Base-by-base conservation (phyloP, 768 basidiomycete species). In the Amanita phalloides region DNA sequence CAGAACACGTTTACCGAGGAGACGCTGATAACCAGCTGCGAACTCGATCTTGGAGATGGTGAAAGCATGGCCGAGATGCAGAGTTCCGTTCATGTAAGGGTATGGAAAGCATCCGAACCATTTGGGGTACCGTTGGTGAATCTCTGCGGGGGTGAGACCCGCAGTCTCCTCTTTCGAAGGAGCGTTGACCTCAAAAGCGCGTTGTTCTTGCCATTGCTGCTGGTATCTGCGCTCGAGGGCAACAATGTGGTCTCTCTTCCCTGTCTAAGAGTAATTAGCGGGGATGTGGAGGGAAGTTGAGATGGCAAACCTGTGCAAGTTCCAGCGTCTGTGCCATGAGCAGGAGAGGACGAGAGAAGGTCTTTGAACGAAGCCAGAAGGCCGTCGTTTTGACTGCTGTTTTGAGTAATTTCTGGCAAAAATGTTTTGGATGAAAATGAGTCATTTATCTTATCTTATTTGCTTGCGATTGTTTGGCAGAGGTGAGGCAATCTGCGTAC, bases 1-100 rank as follows among this genome's bases (percentile, higher is more conserved):
- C 58, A 99, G 68, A 26, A 87, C 91, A 13, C 90, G 77, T 71
- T 96, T 96, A 48, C 96, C 95, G 56, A 93, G 64, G 87, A 99
- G 84, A 39, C 95, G 77, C 69, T 99, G 84, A 68, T 89, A 98
- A 26, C 96, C 96, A 33, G 95, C 87, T 0, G 84, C 82, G 60
- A 98, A 99, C 65, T 99, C 96, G 65, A 98, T 85, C 71, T 99
- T 99, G 51, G 90, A 92, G 69, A 98, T 90, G 37, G 93, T 94
- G 70, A 99, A 99, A 1, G 88, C 95, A 68, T 99, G 96, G 21
- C 96, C 96, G 23, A 98, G 76, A 68, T 99, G 96, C 58, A 98
- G 74, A 58, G 87, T 90, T 42, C 96, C 96, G 62, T 99, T 99
- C 92, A 97, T 98, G 76, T 99, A 99, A 1, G 92, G 90, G 70